phyloP scores from a whole-genome alignment of 495 filamentous ascomycete genomes.

The Aspergillus conjunctus region DNA sequence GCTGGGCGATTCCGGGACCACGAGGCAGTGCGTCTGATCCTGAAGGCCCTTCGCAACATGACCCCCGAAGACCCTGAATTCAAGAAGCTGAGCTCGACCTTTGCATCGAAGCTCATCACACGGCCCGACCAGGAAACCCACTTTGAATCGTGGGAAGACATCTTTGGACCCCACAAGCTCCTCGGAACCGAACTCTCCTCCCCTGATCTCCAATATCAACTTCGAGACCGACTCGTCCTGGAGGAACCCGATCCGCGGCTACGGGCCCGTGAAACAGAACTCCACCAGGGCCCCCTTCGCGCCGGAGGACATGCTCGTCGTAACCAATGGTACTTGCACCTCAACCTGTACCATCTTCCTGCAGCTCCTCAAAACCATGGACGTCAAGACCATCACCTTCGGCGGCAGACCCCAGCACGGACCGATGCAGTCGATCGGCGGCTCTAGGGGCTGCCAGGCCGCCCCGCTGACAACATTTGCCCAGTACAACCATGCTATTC shows the following conservation, averaged over 20 bases:
- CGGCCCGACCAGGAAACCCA: neutral
- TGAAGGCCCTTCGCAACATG: conserved; percentile 24
- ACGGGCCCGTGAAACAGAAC: conserved; percentile 25
- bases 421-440: conserved; percentile 64
- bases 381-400: conserved; percentile 57
- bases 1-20: conserved; percentile 47
- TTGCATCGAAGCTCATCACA: neutral
- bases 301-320: conserved; percentile 53
- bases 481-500: neutral
- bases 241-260: conserved; percentile 42
- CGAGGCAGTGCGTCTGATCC: conserved; percentile 45
- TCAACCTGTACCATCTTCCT: conserved; percentile 61
- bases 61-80: neutral
- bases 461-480: neutral
- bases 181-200: conserved; percentile 47
- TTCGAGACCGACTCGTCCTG: conserved; percentile 43
- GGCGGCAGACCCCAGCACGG: conserved; percentile 57
- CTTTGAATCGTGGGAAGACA: conserved; percentile 2
- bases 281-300: conserved; percentile 41
- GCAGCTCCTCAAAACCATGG: conserved; percentile 51
- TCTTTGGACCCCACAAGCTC: conserved; percentile 48
- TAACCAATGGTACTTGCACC: conserved; percentile 60
- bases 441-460: conserved; percentile 47
- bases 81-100: conserved; percentile 22
- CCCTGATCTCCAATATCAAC: conserved; percentile 53